Evolutionary conservation across 2,329 filamentous ascomycete genomes (phyloP).

Genomic region (Trichophaea hybrida): DNA sequence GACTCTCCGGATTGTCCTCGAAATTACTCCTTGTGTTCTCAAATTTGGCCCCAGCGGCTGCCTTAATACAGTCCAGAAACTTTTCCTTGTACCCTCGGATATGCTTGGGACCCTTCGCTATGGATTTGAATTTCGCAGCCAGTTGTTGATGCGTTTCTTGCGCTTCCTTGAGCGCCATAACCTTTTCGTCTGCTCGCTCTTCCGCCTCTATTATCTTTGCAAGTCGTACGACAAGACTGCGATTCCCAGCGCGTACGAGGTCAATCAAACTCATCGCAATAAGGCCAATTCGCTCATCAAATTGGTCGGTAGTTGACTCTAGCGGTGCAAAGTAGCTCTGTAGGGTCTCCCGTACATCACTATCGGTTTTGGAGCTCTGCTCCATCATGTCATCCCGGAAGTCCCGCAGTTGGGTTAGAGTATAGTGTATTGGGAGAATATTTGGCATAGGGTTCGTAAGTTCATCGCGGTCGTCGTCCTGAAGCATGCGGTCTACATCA

Average conservation of each 20-base stretch:
- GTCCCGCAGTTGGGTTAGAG: constrained; percentile 78
- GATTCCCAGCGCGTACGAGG: constrained; percentile 72
- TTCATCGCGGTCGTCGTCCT: constrained; percentile 63
- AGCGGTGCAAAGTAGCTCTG: constrained; percentile 79
- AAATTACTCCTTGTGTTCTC: constrained; percentile 59
- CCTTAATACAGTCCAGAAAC: constrained; percentile 66
- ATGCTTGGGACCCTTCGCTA: constrained; percentile 82
- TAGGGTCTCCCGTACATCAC: constrained; percentile 63
- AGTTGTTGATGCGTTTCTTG: constrained; percentile 93
- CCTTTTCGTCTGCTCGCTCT: constrained; percentile 88
- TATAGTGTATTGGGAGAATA: constrained; percentile 75
- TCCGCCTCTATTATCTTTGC: constrained; percentile 89
- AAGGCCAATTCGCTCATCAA: constrained; percentile 83
- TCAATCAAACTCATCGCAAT: constrained; percentile 83
- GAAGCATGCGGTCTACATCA: constrained; percentile 62
- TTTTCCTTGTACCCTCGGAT: constrained; percentile 94
- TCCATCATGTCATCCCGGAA: constrained; percentile 94
- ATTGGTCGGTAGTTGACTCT: constrained; percentile 81
- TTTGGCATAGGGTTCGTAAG: constrained; percentile 75
- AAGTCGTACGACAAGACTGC: constrained; percentile 75
- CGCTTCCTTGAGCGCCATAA: constrained; percentile 81
- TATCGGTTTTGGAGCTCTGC: constrained; percentile 70
- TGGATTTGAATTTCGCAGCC: constrained; percentile 74
- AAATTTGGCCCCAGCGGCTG: constrained; percentile 60
- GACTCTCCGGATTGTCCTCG: constrained; percentile 61